A percentile compares a stretch with the other conserved stretches of the same genome.
These are phyloP conservation scores for Fusarium equiseti DNA, from an alignment of 2,329 filamentous ascomycete genomes.

Conservation along the genomic window DNA sequence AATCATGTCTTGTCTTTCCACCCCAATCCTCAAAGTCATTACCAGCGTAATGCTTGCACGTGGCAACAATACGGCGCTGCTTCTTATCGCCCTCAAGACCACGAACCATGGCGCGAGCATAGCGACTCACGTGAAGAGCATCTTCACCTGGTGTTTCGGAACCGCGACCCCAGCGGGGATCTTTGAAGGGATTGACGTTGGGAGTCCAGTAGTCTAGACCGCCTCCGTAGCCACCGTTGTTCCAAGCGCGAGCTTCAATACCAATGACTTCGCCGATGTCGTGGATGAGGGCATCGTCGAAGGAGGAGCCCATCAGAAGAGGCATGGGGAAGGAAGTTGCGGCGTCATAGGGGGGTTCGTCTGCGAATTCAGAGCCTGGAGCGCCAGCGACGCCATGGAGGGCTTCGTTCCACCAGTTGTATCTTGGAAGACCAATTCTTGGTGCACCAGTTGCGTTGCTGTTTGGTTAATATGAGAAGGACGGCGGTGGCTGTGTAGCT, in stretches of 20 bases:
- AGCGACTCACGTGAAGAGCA: not conserved
- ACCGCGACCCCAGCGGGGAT: slow-evolving; percentile 10
- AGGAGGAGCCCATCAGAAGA: not conserved
- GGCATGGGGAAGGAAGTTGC: slow-evolving; percentile 14
- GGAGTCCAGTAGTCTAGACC: slow-evolving; percentile 12
- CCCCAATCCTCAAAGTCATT: slow-evolving; percentile 22
- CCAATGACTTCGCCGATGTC: not conserved
- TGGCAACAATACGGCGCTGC: slow-evolving; percentile 16
- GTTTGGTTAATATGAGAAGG: fast-evolving
- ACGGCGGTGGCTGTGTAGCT: fast-evolving
- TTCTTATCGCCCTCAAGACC: slow-evolving; percentile 4
- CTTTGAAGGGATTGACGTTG: slow-evolving; percentile 17
- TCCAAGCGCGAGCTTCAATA: slow-evolving; percentile 5
- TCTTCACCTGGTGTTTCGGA: slow-evolving; percentile 17
- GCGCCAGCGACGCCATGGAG: not conserved
- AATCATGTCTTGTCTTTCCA: not conserved
- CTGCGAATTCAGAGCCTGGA: not conserved
- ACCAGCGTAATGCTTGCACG: slow-evolving; percentile 6
- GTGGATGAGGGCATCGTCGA: slow-evolving; percentile 1
- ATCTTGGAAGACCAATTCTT: slow-evolving; percentile 1
- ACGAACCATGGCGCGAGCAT: slow-evolving; percentile 6
- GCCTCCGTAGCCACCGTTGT: not conserved
- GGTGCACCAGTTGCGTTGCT: slow-evolving; percentile 16
- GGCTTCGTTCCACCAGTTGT: slow-evolving; percentile 28
- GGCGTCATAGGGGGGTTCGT: not conserved